Base-by-base conservation (phyloP, 129 eudicot genomes). In the Apium graveolens region DNA sequence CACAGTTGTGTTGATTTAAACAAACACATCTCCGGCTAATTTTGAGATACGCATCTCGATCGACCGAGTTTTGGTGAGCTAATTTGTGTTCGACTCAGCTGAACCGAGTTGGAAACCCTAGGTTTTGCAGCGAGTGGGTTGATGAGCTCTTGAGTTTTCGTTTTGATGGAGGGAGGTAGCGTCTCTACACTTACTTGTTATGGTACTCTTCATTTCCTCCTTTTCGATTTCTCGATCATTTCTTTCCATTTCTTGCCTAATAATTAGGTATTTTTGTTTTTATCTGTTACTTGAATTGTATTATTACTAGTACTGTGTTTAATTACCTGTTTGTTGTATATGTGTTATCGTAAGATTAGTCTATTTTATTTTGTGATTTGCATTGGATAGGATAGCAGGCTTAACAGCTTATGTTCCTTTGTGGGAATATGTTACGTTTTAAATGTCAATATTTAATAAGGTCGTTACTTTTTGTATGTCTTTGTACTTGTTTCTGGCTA, bases 131-230 rank as follows among this genome's bases (percentile, higher is more conserved):
- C 38, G 62, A 42, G 43, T 65, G 78, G 76, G 84, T 80, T 84
- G 86, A 66, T 84, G 79, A 78, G 73, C 78, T 70, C 82, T 74
- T 77, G 39, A 79, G 83, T 80, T 86, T 77, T 78, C 82, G 87
- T 51, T 84, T 86, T 81, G 69, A 89, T 89, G 93, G 93, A 89
- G 90, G 93, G 93, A 89, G 90, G 93, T 89, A 89, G 88, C 90
- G 84, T 86, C 85, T 89, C 87, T 86, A 80, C 76, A 76, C 84
- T 86, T 84, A 70, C 76, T 89, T 88, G 77, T 84, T 89, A 84
- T 86, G 88, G 92, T 82, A 84, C 86, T 84, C 57, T 82, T 86
- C 85, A 73, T 79, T 80, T 82, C 76, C 85, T 81, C 39, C n/a
- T 60, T 21, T 73, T 31, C 5, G 13, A 24, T 73, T 73, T 35